Percentiles rank a stretch among this genome's conserved stretches.
These are phyloP conservation scores for Prunella vulgaris DNA, from an alignment of 257 asterid genomes.

Conservation along the genomic window DNA sequence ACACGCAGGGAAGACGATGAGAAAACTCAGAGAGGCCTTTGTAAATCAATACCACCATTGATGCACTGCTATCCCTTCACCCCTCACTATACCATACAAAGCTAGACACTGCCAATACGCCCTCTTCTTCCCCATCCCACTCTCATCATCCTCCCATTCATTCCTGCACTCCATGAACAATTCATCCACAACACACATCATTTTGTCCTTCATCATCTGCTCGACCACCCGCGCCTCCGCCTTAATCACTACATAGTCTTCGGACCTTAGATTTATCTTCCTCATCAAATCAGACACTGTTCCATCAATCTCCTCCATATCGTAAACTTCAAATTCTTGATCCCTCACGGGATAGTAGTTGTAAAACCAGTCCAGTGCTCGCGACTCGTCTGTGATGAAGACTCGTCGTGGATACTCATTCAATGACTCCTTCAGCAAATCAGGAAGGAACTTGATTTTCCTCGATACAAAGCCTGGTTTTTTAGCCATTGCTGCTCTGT, in stretches of 20 bases:
- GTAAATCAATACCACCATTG: conserved; percentile 73
- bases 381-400: conserved; percentile 51
- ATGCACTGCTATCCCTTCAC: conserved; percentile 76
- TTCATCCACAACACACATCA: conserved; percentile 59
- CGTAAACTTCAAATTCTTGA: conserved; percentile 51
- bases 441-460: conserved; percentile 64
- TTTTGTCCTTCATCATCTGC: conserved; percentile 50
- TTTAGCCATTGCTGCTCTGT: conserved; percentile 11
- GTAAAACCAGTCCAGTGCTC: conserved; percentile 58
- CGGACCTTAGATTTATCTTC: conserved; percentile 37
- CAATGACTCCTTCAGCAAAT: conserved; percentile 49
- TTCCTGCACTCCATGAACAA: conserved; percentile 73
- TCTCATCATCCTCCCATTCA: conserved; percentile 49
- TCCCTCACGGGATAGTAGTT: conserved; percentile 53
- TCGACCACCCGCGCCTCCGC: conserved; percentile 77
- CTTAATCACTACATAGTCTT: conserved; percentile 78
- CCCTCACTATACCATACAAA: conserved; percentile 70
- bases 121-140: conserved; percentile 41
- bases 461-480: conserved; percentile 18
- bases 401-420: conserved; percentile 54
- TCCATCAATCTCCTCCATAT: conserved; percentile 25
- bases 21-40: neutral
- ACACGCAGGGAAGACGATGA: neutral
- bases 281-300: conserved; percentile 46
- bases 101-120: conserved; percentile 86